These are phyloP conservation scores for Chrysosporium queenslandicum DNA, from an alignment of 2,329 filamentous ascomycete species.

Conservation along the genomic window DNA sequence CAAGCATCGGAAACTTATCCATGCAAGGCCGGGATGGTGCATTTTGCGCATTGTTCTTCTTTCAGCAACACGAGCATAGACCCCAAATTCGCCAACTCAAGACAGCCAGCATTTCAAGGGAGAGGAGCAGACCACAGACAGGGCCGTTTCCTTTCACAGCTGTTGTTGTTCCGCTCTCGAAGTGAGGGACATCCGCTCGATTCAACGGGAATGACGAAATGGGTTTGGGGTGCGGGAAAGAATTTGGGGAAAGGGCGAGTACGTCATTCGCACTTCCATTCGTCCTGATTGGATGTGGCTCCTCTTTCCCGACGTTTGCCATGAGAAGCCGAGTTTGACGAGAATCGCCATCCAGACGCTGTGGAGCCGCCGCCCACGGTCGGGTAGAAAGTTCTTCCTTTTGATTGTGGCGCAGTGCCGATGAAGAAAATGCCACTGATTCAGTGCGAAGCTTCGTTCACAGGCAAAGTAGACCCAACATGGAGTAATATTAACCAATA, in stretches of 20 bases:
- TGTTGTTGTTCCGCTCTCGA: neutral
- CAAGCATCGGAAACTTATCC: neutral
- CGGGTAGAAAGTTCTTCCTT: neutral
- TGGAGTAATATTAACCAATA: too few relatives aligned
- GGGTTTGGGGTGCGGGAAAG: neutral
- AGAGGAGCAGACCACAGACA: neutral
- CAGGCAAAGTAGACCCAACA: too few relatives aligned
- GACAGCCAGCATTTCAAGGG: too few relatives aligned
- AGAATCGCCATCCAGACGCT: neutral
- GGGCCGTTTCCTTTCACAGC: too few relatives aligned
- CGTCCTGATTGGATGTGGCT: neutral
- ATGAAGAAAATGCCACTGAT: neutral
- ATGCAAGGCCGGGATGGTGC: neutral
- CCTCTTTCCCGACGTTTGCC: conserved; percentile 1
- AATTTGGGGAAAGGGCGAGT: neutral
- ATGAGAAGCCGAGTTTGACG: neutral
- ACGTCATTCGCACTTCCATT: neutral
- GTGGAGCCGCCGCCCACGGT: neutral
- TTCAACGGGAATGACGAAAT: neutral
- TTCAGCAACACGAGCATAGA: too few relatives aligned
- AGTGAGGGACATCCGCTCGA: neutral
- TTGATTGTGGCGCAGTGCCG: neutral
- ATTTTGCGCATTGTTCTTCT: too few relatives aligned
- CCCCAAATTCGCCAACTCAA: too few relatives aligned
- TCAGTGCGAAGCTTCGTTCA: too few relatives aligned